phyloP scores from a whole-genome alignment of 2,329 filamentous ascomycete genomes.

The Aspergillus aculeatinus region DNA sequence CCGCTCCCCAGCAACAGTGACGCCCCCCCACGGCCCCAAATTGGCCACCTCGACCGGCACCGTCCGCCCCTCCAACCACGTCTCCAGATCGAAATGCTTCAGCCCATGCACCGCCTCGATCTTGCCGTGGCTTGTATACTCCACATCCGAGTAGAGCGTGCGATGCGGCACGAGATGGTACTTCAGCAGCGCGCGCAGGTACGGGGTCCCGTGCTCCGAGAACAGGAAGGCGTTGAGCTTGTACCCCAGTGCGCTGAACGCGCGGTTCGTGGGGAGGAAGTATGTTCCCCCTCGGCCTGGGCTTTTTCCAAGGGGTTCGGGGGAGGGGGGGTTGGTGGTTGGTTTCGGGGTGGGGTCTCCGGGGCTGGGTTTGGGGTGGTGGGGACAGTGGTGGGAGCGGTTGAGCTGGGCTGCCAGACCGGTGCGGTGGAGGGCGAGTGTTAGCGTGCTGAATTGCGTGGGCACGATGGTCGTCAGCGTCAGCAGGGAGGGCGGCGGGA shows the following conservation, averaged over 20 bases:
- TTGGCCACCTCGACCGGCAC: conserved; percentile 70
- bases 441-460: conserved; percentile 72
- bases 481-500: conserved; percentile 68
- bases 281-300: conserved; percentile 56
- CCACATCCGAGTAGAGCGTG: conserved; percentile 73
- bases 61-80: conserved; percentile 64
- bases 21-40: conserved; percentile 66
- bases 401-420: conserved; percentile 64
- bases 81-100: conserved; percentile 62
- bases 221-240: conserved; percentile 82
- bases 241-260: conserved; percentile 73
- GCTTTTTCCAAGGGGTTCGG: too few species aligned
- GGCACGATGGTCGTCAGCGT: conserved; percentile 67
- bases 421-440: conserved; percentile 72
- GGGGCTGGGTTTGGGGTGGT: conserved; percentile 17
- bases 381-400: conserved; percentile 36
- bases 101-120: conserved; percentile 40
- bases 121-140: conserved; percentile 59
- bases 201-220: conserved; percentile 69
- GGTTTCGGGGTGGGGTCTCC: too few species aligned
- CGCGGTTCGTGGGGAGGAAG: conserved; percentile 77
- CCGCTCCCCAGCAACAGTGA: conserved; percentile 71
- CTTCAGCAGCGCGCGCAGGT: conserved; percentile 72
- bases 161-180: conserved; percentile 74
- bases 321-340: conserved; percentile 24